Evolutionary conservation across 2,329 filamentous ascomycete species (phyloP), one percentile per base, ranked within the genome.

Genomic region (Cercospora citrullina): DNA sequence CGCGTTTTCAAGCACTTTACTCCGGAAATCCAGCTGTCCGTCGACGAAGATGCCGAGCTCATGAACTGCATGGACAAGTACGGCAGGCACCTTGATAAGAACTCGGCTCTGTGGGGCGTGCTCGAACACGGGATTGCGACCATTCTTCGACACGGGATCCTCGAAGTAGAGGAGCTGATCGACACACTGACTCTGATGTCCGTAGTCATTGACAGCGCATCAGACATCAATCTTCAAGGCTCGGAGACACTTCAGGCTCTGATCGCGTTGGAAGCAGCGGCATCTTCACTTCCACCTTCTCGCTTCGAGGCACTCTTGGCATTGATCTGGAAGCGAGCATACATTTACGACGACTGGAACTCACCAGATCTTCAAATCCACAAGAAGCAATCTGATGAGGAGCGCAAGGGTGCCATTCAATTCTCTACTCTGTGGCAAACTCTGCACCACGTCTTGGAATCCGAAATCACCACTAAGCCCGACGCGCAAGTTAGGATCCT

Each of bases 261-360:
- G 18, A 82, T 85, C 75, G 84, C 82, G 16, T 79, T 89, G 5
- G 76, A 81, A 68, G 64, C 87, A 81, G 79, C 85, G 82, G 76
- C 87, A 81, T 72, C 85, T 84, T 73, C 84, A 79, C 60, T 79
- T 28, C 71, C 88, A 83, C 67, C 74, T 18, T 85, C 87, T n/a
- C 84, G 86, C 57, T 84, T 85, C 70, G 85, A 89, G 28, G 81
- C 84, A 33, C 77, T 85, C 39, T 80, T 87, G 61, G 84, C 82
- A 68, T 79, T 88, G n/a, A 91, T 98, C 70, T 99, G 95, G 95
- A 90, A 95, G 76, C 88, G 95, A 64, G 90, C 93, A 69, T 91
- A 91, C 75, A 86, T 94, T 72, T 88, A 89, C 60, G 94, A 97
- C 77, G 88, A 97, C 76, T 99, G 95, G 95, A 94, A 91, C 0